Evolutionary conservation across 2,329 filamentous ascomycete species (phyloP), one percentile per base, ranked within the genome.

Genomic region (Colletotrichum tamarilloi): DNA sequence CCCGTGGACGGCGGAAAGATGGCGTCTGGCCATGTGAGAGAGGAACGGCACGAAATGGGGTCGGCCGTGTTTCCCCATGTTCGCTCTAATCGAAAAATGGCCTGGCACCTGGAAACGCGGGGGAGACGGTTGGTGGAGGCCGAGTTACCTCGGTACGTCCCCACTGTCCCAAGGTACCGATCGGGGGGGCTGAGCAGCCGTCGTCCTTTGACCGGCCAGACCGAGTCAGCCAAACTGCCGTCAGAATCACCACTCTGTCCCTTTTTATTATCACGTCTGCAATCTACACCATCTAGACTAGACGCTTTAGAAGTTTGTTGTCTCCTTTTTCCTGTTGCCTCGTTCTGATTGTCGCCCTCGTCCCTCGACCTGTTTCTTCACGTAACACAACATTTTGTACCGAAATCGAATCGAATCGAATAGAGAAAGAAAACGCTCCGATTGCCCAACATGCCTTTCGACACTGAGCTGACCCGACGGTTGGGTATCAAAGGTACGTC

Each of bases 391-490:
- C 52, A 42, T 5, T n/a, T 49, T 9, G 19, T 19, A n/a, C 42
- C n/a, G 32, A 24, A 22, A 57, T n/a, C 62, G 53, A 68, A 55
- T 26, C 56, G 53, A 64, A 30, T 49, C 62, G 46, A 64, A 28
- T 49, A 68, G 30, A 62, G 5, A 67, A 53, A 69, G 55, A 69
- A 62, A 24, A 55, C 59, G 55, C 46, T 55, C 55, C n/a, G 62
- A 74, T 52, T 46, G 74, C 67, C 73, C 77, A 84, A 75, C 71
- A 90, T 91, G 89, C 87, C 89, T 78, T 87, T 90, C 81, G 80
- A 88, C 76, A 91, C 89, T 74, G 87, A 88, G 78, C 82, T 91
- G 74, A 91, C 89, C 70, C 86, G 87, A 79, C 85, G 84, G 59
- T 86, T 91, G 78, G 89, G 89, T 83, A 91, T 91, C 79, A 83